These are phyloP conservation scores for Chlorella vulgaris DNA, from an alignment of 139 green algal species.

Conservation along the genomic window DNA sequence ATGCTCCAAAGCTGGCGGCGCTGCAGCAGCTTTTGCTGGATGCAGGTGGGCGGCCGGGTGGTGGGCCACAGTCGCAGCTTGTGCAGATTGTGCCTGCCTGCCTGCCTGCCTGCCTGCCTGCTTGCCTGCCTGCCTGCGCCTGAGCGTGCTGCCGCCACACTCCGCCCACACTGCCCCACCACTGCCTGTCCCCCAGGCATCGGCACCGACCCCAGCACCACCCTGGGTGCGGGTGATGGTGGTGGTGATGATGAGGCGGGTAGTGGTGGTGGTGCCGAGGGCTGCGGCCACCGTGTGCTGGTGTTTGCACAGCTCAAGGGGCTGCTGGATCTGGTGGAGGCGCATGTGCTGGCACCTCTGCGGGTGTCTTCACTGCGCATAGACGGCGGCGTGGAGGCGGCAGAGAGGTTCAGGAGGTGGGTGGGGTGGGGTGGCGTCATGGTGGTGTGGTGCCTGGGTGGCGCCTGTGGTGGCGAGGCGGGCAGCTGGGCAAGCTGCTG, in stretches of 20 bases:
- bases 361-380: slow-evolving; percentile 87
- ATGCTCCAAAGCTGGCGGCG: slow-evolving; percentile 93
- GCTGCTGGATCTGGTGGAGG: slow-evolving; percentile 92
- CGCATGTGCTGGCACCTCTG: slow-evolving; percentile 60
- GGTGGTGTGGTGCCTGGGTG: too few relatives aligned
- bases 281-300: slow-evolving; percentile 83
- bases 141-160: not conserved
- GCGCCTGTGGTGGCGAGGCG: not conserved
- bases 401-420: slow-evolving; percentile 67
- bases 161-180: not conserved
- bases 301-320: slow-evolving; percentile 95
- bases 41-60: slow-evolving; percentile 34
- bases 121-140: too few relatives aligned
- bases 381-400: slow-evolving; percentile 85
- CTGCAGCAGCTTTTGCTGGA: slow-evolving; percentile 89
- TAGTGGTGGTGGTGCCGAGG: not conserved
- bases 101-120: too few relatives aligned
- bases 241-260: not conserved
- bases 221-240: slow-evolving; percentile 5
- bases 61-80: not conserved
- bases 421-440: too few relatives aligned
- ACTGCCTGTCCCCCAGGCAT: slow-evolving; percentile 52
- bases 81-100: too few relatives aligned
- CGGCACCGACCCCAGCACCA: slow-evolving; percentile 30
- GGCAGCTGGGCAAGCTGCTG: not conserved